Percentiles rank a stretch among this genome's conserved stretches.
phyloP scores from a whole-genome alignment of 176 grass and related monocot genomes.

The Thinopyrum elongatum region DNA sequence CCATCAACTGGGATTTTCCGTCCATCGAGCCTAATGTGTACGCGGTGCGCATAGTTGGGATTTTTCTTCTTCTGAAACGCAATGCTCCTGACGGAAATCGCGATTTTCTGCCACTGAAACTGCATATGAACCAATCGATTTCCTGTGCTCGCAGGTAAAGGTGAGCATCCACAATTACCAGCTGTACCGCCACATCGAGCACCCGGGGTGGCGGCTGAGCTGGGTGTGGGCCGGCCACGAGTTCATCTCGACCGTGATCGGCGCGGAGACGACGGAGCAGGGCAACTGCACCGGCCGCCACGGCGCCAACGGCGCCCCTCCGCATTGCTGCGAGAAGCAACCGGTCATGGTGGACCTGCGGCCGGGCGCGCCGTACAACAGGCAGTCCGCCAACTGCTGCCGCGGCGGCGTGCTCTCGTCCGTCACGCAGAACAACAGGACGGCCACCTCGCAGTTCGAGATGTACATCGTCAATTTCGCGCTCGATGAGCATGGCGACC shows the following conservation, averaged over 20 bases:
- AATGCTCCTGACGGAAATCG: not conserved
- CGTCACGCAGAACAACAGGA: constrained; percentile 19
- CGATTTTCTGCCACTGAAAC: not conserved
- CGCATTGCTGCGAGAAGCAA: constrained; percentile 55
- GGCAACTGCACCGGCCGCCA: constrained; percentile 48
- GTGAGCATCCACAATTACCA: constrained; percentile 77
- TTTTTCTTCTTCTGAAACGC: not conserved
- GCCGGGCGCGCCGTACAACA: constrained; percentile 43
- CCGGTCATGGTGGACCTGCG: constrained; percentile 51
- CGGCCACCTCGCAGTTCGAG: constrained; percentile 34
- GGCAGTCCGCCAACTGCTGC: constrained; percentile 60
- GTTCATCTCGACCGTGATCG: constrained; percentile 39
- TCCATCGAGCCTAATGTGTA: not conserved
- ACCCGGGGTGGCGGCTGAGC: constrained; percentile 66
- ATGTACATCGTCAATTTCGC: constrained; percentile 28
- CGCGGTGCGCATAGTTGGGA: constrained; percentile 36
- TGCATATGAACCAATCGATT: not conserved
- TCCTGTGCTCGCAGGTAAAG: constrained; percentile 30
- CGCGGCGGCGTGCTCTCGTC: constrained; percentile 62
- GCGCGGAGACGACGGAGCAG: constrained; percentile 65
- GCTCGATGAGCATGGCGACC: not conserved
- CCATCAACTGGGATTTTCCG: constrained; percentile 69
- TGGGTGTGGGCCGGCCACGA: constrained; percentile 60
- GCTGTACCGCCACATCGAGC: constrained; percentile 77
- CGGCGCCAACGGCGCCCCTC: not conserved